Base-by-base conservation (phyloP, 352 stramenopile species). In the Albugo candida region DNA sequence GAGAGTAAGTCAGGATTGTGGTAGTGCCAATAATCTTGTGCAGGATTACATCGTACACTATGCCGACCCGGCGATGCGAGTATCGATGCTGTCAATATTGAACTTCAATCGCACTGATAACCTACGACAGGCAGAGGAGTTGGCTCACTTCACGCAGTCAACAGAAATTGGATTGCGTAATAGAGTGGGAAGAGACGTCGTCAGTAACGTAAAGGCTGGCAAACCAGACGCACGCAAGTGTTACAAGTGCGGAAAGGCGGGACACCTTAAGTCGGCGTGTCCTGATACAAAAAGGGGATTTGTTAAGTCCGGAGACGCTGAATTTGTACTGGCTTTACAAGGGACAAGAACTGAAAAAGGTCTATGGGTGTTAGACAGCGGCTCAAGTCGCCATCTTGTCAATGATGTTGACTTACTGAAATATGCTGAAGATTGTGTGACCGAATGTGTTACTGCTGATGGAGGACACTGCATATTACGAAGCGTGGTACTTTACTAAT, bases 1-100 rank as follows among this genome's bases (percentile, higher is more conserved):
- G 3, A 48, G 37, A 0, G 47, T 60, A 0, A 51, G 47, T 14
- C 38, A 62, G 24, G 24, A 31, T 31, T 31, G 3, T 31, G 8
- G 24, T 3, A 8, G 24, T 8, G 24, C 24, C 24, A 8, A 31
- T 8, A 31, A 31, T 31, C 24, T 31, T 31, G 24, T 31, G 24
- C 24, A 3, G 24, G 24, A 31, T 8, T 10, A 3, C 24, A 31
- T 31, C 24, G 24, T 31, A 31, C 8, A 31, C 24, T 31, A 31
- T 31, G 24, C 24, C 24, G 24, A 31, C 24, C 24, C 8, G 24
- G 24, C 24, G 24, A 31, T 31, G 8, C 3, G 24, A 31, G 24
- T 31, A 8, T 31, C 24, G 24, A 31, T 31, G 24, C 24, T 31
- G 24, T 3, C 24, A 31, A 31, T 10, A 31, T 31, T 31, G 24